Base-by-base conservation (phyloP, 1,284 basidiomycete species). In the Nidula niveotomentosa region DNA sequence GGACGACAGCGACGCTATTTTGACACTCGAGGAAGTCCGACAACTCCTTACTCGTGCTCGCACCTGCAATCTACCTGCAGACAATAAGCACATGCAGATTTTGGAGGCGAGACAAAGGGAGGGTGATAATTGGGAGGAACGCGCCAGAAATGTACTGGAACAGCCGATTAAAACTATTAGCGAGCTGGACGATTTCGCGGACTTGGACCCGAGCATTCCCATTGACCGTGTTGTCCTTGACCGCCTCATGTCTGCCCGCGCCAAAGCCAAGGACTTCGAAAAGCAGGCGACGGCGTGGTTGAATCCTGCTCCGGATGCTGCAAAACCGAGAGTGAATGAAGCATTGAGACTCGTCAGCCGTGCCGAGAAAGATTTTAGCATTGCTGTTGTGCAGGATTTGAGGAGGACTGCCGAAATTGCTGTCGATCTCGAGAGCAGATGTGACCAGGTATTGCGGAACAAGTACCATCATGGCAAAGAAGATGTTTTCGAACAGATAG, bases 251-350 rank as follows among this genome's bases (percentile, higher is more conserved):
- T 75, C 77, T n/a, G 75, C 83, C 47, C 79, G 82, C 45, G 75
- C 73, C 37, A 88, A 86, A 66, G 90, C 87, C 15, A 81, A 81
- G 60, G 90, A 92, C 59, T 85, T 84, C 64, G 89, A 93, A 68
- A 86, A 84, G 71, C 85, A 88, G 62, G 90, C 90, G 10, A 82
- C 80, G 61, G 73, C 77, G 2, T 92, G 89, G 88, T 67, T 90
- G 30, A 69, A 74, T 13, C 80, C 80, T 7, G 83, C 86, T 45
- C 62, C 72, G 10, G 76, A 75, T 50, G 75, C 76, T 1, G 65
- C 74, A 13, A 84, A 81, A 60, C 87, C 89, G 8, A 80, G 81
- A 56, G 77, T 88, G 23, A 74, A 79, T 53, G 90, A 92, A 48
- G 88, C 86, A 30, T 74, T 85, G 63, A 76, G 83, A 54, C 76